phyloP scores from a whole-genome alignment of 352 stramenopile genomes.

The Phytophthora idaei region DNA sequence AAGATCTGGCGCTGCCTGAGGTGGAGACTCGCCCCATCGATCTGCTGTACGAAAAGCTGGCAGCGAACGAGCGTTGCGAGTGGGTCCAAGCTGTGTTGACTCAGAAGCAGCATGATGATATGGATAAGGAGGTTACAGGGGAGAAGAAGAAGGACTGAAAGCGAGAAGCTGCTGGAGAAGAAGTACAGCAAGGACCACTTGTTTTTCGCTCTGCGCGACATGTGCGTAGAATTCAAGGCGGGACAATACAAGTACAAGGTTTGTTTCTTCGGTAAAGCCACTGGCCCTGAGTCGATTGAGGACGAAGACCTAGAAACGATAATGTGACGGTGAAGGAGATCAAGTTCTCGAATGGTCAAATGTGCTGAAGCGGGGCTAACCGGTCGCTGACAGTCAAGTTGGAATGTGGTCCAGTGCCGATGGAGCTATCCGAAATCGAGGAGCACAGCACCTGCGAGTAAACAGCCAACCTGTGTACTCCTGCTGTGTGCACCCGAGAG shows the following conservation, averaged over 20 bases:
- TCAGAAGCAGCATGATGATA: constrained; percentile 51
- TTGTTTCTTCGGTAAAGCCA: constrained; percentile 85
- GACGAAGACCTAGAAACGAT: constrained; percentile 4
- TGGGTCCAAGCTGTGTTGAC: constrained; percentile 52
- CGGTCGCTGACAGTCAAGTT: constrained; percentile 80
- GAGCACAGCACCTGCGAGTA: constrained; percentile 90
- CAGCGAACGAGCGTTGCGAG: constrained; percentile 47
- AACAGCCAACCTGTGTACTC: constrained; percentile 76
- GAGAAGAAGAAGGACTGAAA: constrained; percentile 37
- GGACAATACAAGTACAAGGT: constrained; percentile 88
- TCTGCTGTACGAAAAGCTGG: constrained; percentile 59
- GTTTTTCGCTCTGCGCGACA: constrained; percentile 60
- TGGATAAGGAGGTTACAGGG: constrained; percentile 40
- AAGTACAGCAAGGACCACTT: constrained; percentile 67
- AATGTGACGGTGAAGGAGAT: constrained; percentile 30
- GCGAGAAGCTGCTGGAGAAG: constrained; percentile 49
- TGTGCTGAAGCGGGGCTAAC: constrained; percentile 89
- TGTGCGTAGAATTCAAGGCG: constrained; percentile 70
- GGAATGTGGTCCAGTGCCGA: constrained; percentile 65
- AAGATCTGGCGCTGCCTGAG: constrained; percentile 54
- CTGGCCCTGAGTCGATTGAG: constrained; percentile 39
- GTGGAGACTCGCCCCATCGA: constrained; percentile 62
- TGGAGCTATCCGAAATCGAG: constrained; percentile 72
- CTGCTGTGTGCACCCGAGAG: constrained; percentile 63
- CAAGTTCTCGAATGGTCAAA: constrained; percentile 70